Evolutionary conservation across 2,329 filamentous ascomycete species (phyloP), one percentile per base, ranked within the genome.

Genomic region (Xylariales sp.): DNA sequence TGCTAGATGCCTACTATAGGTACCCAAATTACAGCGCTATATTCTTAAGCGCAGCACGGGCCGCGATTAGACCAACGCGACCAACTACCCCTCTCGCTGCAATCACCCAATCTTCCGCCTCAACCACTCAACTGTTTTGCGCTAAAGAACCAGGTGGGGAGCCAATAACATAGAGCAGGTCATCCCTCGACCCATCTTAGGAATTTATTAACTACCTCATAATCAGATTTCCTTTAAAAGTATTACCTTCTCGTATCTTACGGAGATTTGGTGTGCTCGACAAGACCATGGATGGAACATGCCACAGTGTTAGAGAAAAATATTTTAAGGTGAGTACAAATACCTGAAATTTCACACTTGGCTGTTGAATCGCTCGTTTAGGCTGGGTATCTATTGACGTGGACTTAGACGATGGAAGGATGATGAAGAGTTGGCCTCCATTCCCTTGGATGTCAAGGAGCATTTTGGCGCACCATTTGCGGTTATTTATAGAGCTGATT

Each of bases 231-330:
- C 23, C 23, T 23, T 23, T 23, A 23, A 23, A 23, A 23, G 23
- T 23, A 23, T 23, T 23, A 23, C 23, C 23, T 23, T 23, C 23
- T 23, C 73, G 76, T 0, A 65, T 80, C 0, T 69, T 81, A 14
- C 55, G 70, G 23, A 67, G 69, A 41, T 79, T 79, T 67, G 79
- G 78, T 6, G 62, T 81, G 1, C 71, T 71, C 8, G 65, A 69
- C 0, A 69, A 73, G 16, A 60, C 50, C 2, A 67, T 71, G 67
- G 64, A 67, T 71, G 67, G 64, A 62, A 32, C 36, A 71, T 52
- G 63, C 70, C 10, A 67, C 16, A 70, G 72, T 78, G 1, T 57
- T 75, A 16, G 69, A 75, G 18, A 70, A 72, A 14, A 76, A 74
- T 30, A 80, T 76, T 9, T 74, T 78, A 39, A 73, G 77, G 72